Base-by-base conservation (phyloP, 2,329 filamentous ascomycete genomes). In the Venturiaceae sp. region DNA sequence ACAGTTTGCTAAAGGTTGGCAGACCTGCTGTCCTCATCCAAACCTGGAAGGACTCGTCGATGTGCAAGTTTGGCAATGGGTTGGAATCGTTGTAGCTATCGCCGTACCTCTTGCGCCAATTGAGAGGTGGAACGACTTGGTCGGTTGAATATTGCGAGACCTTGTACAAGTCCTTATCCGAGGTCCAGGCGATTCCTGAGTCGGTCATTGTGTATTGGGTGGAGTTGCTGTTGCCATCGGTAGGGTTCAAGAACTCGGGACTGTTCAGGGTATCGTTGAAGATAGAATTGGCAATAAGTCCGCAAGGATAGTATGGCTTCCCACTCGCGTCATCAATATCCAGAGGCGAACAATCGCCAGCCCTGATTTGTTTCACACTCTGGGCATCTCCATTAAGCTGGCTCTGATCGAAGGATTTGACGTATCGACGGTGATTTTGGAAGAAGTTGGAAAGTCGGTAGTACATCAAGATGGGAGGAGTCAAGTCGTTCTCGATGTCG, bases 21-120 rank as follows among this genome's bases (percentile, higher is more conserved):
- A 97, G 76, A 60, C 92, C 94, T 26, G 94, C 94, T 1, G 95
- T 95, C 66, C 94, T 85, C 94, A 99, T 99, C 94, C 94, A 99
- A 23, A 97, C 92, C 74, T 96, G 92, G 72, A 99, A 95, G 46
- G 85, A 84, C 71, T 96, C 88, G 74, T 90, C 86, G 0, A 83
- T 75, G 62, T 86, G 80, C 19, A 97, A 72, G 65, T 94, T 74
- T 0, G 91, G 90, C 23, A 90, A 84, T 1, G 81, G 82, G 55
- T 80, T 79, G 0, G 81, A 74, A 0, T 77, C 71, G 3, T 81
- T 85, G 68, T 96, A 96, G 61, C 81, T 83, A 37, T 86, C 69
- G 6, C 85, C 86, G 64, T 87, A 96, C 60, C 83, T 81, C 13
- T 79, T 67, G 19, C 75, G 70, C 94, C 94, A 99, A 71, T 96